Conservation (phyloP, 164 flowering plant species). For the Vitis labrusca region DNA sequence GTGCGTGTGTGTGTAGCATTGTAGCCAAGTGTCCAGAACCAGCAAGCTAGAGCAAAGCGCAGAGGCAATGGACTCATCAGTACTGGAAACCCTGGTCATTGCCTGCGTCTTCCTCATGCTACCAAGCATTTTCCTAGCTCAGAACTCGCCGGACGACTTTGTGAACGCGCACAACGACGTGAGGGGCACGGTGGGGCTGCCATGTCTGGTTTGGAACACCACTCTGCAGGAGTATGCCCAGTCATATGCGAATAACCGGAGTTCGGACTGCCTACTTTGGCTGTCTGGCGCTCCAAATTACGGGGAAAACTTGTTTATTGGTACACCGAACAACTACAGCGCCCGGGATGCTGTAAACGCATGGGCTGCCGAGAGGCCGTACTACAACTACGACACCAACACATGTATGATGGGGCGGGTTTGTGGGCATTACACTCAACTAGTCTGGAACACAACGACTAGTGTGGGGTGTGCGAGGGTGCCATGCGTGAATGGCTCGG, state of each 20-base stretch:
- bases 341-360: background rate
- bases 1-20: too few relatives aligned
- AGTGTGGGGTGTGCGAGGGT: constrained; percentile 15
- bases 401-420: background rate
- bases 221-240: constrained; percentile 9
- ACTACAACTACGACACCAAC: constrained; percentile 2
- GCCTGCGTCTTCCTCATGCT: too few relatives aligned
- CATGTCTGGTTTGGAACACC: constrained; percentile 11
- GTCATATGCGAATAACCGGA: constrained; percentile 6
- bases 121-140: too few relatives aligned
- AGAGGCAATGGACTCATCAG: too few relatives aligned
- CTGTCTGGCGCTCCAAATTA: constrained; percentile 8
- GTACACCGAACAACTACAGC: background rate
- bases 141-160: too few relatives aligned
- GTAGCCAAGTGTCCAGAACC: too few relatives aligned
- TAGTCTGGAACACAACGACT: constrained; percentile 13
- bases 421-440: constrained; percentile 23
- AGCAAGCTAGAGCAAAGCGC: too few relatives aligned
- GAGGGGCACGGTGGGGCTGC: constrained; percentile 3
- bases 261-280: constrained; percentile 3
- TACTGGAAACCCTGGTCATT: too few relatives aligned
- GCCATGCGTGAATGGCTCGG: background rate
- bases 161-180: constrained; percentile 10
- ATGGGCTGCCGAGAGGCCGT: constrained; percentile 4
- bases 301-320: constrained; percentile 21